A percentile compares a stretch with the other conserved stretches of the same genome.
These are phyloP conservation scores for Pyricularia grisea DNA, from an alignment of 2,329 filamentous ascomycete genomes.

Conservation along the genomic window DNA sequence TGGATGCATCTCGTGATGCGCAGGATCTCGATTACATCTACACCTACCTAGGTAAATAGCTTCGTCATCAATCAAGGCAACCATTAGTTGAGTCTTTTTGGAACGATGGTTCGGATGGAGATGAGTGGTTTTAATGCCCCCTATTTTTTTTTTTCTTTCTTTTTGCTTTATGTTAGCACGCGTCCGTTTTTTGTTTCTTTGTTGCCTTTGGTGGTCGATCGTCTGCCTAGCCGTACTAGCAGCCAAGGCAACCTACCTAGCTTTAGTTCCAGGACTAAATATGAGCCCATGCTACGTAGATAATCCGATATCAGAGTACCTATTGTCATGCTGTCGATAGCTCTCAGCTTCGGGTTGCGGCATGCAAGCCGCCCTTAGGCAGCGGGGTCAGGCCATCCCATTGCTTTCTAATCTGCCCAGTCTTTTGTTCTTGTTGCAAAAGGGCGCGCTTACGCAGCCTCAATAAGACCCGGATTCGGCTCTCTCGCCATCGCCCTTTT, in stretches of 20 bases:
- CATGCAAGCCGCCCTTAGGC: constrained; percentile 4
- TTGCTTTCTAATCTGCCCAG: not conserved
- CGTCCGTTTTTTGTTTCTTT: not conserved
- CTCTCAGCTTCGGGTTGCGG: not conserved
- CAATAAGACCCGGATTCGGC: not conserved
- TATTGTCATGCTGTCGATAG: not conserved
- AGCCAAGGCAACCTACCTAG: not conserved
- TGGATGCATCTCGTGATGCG: not conserved
- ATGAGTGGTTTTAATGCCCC: not conserved
- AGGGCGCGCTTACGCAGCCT: not conserved
- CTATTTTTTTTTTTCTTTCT: not conserved
- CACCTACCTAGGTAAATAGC: not conserved
- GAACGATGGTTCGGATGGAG: not conserved
- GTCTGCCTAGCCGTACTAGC: not conserved
- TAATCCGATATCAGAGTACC: too few species aligned
- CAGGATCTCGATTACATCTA: not conserved
- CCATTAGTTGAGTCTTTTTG: not conserved
- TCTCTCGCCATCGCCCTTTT: too few species aligned
- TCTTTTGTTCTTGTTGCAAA: not conserved
- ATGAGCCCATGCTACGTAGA: not conserved
- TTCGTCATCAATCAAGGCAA: not conserved
- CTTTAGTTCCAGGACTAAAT: not conserved
- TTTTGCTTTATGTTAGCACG: not conserved
- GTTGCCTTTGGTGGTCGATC: not conserved
- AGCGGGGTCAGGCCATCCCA: constrained; percentile 4